Evolutionary conservation across 257 asterid genomes (phyloP).

Genomic region (Petrea volubilis): DNA sequence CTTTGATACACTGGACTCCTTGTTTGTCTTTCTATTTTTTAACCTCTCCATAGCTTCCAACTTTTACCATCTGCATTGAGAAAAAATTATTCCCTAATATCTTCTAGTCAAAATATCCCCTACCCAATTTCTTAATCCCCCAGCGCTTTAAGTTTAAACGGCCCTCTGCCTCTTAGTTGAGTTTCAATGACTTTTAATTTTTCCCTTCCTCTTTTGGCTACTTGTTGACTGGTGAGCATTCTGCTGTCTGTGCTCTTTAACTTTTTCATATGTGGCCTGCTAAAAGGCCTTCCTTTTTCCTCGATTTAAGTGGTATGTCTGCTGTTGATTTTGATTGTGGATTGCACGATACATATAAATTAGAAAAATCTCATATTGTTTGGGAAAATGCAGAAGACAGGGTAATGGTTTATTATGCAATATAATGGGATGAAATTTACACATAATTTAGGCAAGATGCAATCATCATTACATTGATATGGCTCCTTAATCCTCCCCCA

Average conservation of each 20-base stretch:
- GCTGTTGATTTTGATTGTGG: background rate
- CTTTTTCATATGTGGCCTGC: background rate
- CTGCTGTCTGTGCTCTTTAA: background rate
- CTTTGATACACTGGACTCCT: background rate
- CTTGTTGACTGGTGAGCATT: background rate
- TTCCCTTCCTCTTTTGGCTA: background rate
- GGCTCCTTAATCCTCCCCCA: background rate
- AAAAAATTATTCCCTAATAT: background rate
- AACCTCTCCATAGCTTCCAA: background rate
- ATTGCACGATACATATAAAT: background rate
- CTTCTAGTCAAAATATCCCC: background rate
- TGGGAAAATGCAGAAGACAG: background rate
- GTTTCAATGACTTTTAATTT: background rate
- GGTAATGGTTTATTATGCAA: background rate
- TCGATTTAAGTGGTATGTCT: constrained; percentile 3
- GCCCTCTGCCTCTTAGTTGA: background rate
- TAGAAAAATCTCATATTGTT: background rate
- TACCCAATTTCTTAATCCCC: background rate
- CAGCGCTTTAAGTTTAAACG: background rate
- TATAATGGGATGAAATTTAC: constrained; percentile 5
- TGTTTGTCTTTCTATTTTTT: background rate
- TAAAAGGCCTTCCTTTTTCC: background rate
- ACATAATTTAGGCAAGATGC: background rate
- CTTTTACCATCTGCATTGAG: background rate
- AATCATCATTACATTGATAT: background rate